These are phyloP conservation scores for Artemisia annua DNA, from an alignment of 129 eudicot genomes.

Conservation along the genomic window DNA sequence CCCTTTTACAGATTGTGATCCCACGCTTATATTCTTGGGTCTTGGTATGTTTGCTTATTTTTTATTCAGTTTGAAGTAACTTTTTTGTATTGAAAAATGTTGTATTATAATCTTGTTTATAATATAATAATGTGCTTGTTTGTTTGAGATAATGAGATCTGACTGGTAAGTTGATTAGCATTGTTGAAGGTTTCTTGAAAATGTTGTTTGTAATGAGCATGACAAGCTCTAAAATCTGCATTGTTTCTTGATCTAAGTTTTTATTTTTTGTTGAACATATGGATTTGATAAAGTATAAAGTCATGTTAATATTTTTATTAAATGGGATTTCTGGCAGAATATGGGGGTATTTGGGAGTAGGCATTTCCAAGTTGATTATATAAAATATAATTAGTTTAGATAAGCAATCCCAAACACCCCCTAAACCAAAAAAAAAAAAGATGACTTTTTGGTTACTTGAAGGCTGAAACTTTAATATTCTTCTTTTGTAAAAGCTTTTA, in stretches of 20 bases:
- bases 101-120: conserved; percentile 18
- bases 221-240: conserved; percentile 1
- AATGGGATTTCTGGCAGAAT: not conserved
- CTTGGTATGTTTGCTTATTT: conserved; percentile 36
- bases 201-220: not conserved
- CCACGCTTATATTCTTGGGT: conserved; percentile 37
- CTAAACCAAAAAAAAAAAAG: no score
- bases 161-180: conserved; percentile 39
- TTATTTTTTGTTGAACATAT: not conserved
- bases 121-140: not conserved
- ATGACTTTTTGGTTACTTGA: conserved; percentile 1
- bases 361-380: no score
- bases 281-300: no score
- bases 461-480: not conserved
- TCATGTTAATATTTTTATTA: no score
- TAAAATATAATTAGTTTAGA: no score
- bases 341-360: no score
- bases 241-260: not conserved
- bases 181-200: conserved; percentile 30
- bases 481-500: not conserved
- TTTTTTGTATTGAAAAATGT: conserved; percentile 7
- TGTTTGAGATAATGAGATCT: conserved; percentile 47
- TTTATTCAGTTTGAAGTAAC: not conserved
- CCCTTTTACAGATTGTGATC: conserved; percentile 43
- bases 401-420: no score